Percentiles rank a stretch among this genome's conserved stretches.
Conservation (phyloP, 176 grass and related monocot species). For the Pontederia crassipes region DNA sequence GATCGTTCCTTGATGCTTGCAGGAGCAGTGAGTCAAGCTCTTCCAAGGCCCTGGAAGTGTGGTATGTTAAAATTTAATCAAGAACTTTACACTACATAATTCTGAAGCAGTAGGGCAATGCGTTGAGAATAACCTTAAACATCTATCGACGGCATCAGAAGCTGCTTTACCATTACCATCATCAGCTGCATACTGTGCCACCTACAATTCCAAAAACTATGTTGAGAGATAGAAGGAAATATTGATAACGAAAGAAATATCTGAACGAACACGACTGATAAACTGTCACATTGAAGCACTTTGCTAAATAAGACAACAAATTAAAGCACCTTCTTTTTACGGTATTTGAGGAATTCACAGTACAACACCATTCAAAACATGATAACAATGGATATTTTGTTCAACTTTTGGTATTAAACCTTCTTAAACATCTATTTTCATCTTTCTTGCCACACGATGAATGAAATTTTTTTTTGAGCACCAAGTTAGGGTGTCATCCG, state of each 20-base stretch:
- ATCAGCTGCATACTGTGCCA: constrained; percentile 81
- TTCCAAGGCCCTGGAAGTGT: constrained; percentile 60
- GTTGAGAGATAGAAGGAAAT: constrained; percentile 6
- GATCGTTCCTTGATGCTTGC: constrained; percentile 63
- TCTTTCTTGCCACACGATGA: too few species aligned
- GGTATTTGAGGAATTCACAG: too few species aligned
- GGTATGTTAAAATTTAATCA: not conserved
- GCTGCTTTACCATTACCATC: constrained; percentile 76
- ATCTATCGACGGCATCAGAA: constrained; percentile 76
- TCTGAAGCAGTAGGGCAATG: not conserved
- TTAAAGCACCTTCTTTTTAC: too few species aligned
- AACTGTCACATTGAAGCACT: not conserved
- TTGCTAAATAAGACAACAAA: not conserved
- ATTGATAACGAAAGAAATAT: not conserved
- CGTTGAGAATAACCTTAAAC: constrained; percentile 40
- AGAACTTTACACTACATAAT: not conserved
- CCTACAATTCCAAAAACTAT: constrained; percentile 38
- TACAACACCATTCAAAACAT: too few species aligned
- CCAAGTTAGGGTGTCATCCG: too few species aligned
- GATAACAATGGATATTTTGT: too few species aligned
- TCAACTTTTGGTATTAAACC: too few species aligned
- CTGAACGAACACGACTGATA: not conserved
- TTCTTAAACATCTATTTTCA: too few species aligned
- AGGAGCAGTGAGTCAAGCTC: constrained; percentile 77
- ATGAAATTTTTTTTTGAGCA: too few species aligned